Evolutionary conservation across 2,329 filamentous ascomycete genomes (phyloP), one percentile per base, ranked within the genome.

Genomic region (Exophiala alcalophila): DNA sequence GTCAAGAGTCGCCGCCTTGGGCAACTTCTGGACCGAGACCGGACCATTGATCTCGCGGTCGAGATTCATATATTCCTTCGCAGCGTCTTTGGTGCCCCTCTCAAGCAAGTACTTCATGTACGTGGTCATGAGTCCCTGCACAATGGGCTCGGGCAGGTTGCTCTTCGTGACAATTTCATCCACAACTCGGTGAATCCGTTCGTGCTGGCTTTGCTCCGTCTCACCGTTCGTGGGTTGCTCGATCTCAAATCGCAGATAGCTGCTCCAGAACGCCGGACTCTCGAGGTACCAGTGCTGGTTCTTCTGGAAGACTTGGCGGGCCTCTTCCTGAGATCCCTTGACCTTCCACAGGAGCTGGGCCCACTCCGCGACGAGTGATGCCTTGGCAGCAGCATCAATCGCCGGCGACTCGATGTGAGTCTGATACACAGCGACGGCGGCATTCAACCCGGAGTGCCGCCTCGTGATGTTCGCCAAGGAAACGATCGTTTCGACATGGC

Each of bases 21-120:
- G 20, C 23, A 46, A 24, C 16, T 52, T 54, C 34, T 62, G 60
- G 8, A 70, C 66, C 4, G 67, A 70, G 3, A 58, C 53, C 4
- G 69, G 67, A 1, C 92, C 92, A 62, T 94, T 92, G 47, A 96
- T 78, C 63, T 94, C 86, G 29, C 82, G 78, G 61, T 98, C 91
- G 24, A 97, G 71, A 46, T 76, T 70, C 60, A 96, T 73, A 63
- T 90, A 95, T 57, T 90, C 84, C 65, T 89, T 87, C 69, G 94
- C 91, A 2, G 87, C 79, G 21, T 90, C 80, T 62, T 89, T 86
- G 48, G 80, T 82, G 10, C 91, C 90, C 40, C 86, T 76, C 56
- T 94, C 83, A 51, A 94, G 79, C 24, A 98, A 72, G 59, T 92
- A 96, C 9, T 76, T 71, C 71, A 96, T 80, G 64, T 97, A 98